A percentile compares a stretch with the other conserved stretches of the same genome.
phyloP scores from a whole-genome alignment of 108 stramenopile species.

The Cyclotella cryptica region DNA sequence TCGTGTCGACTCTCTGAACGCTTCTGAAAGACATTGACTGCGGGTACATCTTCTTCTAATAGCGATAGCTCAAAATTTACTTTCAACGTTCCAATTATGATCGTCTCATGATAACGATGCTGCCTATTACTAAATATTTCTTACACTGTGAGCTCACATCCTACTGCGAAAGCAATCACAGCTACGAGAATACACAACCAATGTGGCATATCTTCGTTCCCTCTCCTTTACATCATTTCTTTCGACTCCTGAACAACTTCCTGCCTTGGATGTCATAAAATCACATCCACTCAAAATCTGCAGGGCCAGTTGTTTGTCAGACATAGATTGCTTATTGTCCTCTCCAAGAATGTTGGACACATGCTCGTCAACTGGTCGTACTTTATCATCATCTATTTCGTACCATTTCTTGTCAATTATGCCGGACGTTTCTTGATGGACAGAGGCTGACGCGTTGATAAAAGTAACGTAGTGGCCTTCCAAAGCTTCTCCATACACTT shows the following conservation, averaged over 20 bases:
- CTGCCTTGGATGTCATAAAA: neutral
- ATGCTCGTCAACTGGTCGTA: slow-evolving; percentile 17
- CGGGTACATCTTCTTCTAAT: no score
- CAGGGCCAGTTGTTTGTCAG: slow-evolving; percentile 14
- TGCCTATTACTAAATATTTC: neutral
- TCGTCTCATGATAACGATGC: neutral
- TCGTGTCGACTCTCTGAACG: no score
- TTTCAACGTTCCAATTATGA: neutral
- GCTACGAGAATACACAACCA: slow-evolving; percentile 47
- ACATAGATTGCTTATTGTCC: slow-evolving; percentile 4
- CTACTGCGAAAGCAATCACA: slow-evolving; percentile 9
- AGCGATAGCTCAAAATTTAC: no score
- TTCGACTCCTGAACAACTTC: neutral
- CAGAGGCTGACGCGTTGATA: neutral
- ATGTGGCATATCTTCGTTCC: slow-evolving; percentile 38
- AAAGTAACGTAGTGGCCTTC: slow-evolving; percentile 53
- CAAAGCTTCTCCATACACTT: slow-evolving; percentile 22
- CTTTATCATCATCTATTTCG: slow-evolving; percentile 33
- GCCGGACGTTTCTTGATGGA: neutral
- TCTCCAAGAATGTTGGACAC: slow-evolving; percentile 10
- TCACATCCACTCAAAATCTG: slow-evolving; percentile 35
- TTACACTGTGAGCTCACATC: neutral
- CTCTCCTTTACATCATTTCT: slow-evolving; percentile 13
- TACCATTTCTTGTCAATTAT: slow-evolving; percentile 22
- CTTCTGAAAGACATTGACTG: no score